phyloP scores from a whole-genome alignment of 306 rosid genomes.

The Pyrus betulifolia region DNA sequence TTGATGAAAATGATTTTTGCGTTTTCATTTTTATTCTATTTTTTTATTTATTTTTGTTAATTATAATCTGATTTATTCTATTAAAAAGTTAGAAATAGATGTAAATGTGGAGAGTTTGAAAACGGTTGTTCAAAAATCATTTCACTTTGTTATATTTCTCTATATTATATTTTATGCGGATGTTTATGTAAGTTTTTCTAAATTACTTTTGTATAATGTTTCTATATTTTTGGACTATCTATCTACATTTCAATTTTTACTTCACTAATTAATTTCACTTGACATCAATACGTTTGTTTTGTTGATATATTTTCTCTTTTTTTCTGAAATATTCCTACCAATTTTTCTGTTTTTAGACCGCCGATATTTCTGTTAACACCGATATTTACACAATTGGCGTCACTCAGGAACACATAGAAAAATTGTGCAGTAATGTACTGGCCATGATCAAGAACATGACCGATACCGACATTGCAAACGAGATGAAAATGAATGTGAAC shows the following conservation, averaged over 20 bases:
- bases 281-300: not conserved
- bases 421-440: constrained; percentile 66
- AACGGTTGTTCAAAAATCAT: too few species aligned
- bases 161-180: too few species aligned
- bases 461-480: constrained; percentile 47
- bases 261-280: not conserved
- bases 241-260: not conserved
- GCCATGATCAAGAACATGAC: constrained; percentile 81
- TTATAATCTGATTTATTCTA: too few species aligned
- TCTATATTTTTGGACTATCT: not conserved
- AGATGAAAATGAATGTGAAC: constrained; percentile 3
- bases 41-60: not conserved
- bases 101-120: too few species aligned
- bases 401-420: constrained; percentile 39
- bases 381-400: not conserved
- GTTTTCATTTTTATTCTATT: not conserved
- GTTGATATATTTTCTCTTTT: too few species aligned
- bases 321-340: not conserved
- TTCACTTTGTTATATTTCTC: too few species aligned
- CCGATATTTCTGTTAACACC: not conserved
- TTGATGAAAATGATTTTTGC: too few species aligned
- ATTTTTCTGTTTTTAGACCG: not conserved
- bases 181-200: too few species aligned
- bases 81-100: too few species aligned
- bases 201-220: too few species aligned